Base-by-base conservation (phyloP, 148 eudicot genomes). In the Persicaria tinctoria region DNA sequence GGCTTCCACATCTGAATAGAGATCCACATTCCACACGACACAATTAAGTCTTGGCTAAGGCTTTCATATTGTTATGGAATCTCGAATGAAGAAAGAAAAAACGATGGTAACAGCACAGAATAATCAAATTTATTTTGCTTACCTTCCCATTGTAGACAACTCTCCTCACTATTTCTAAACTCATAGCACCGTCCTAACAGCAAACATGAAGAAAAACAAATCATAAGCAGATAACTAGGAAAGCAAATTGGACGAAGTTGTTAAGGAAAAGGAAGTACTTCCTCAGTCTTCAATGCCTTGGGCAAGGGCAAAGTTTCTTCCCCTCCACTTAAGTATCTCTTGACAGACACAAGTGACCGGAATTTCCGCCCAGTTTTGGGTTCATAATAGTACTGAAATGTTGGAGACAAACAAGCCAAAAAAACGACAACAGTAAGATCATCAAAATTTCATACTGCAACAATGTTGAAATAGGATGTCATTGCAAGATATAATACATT, bases 1-100 rank as follows among this genome's bases (percentile, higher is more conserved):
- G 70, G 70, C 48, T 66, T 66, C 70, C 70, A 66, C 70, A 66
- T 66, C 70, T 66, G 70, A 66, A 18, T 66, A 66, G 48, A 66
- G 48, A 66, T 44, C 46, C 46, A 66, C 47, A 66, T 8, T 44
- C 46, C 46, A 66, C 47, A 66, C 17, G 16, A 63, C 0, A 63
- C 68, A 63, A 32, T 59, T 20, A 59, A 8, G 8, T 59, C 38
- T 23, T 18, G 4, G 60, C n/a, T 55, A 20, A 14, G 60, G n/a
- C 7, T 55, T 62, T 63, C 46, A 63, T 4, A 63, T 3, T 63
- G 14, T 11, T 10, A 9, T 63, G 0, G 12, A 18, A 3, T 12
- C 27, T 32, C 9, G 64, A 59, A 3, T 5, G 23, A 8, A 20
- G 10, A 5, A 66, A 27, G 44, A 27, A 23, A 13, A 9, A 8